Evolutionary conservation across 2,329 filamentous ascomycete species (phyloP).

Genomic region (Monosporascus sp.): DNA sequence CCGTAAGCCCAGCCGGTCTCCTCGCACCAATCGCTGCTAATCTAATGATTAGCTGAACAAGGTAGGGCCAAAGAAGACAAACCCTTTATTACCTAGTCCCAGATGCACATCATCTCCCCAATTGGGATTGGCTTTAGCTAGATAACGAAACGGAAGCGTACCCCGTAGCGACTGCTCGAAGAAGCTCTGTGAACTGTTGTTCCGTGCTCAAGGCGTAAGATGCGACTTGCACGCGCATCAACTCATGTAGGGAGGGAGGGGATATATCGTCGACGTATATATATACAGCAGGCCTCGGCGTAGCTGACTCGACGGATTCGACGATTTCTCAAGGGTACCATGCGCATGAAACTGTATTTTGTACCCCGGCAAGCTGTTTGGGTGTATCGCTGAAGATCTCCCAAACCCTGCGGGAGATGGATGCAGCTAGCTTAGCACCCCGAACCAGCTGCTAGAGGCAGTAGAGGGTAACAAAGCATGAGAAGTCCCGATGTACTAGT

Average conservation of each 20-base stretch:
- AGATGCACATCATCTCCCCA: conserved; percentile 21
- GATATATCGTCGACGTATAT: not conserved
- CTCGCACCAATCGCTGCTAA: not conserved
- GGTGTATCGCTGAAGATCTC: not conserved
- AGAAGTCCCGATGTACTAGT: too few species aligned
- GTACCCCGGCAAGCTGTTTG: not conserved
- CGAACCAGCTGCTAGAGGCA: not conserved
- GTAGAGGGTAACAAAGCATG: too few species aligned
- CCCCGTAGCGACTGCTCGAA: not conserved
- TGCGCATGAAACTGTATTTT: not conserved
- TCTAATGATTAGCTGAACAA: not conserved
- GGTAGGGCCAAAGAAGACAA: not conserved
- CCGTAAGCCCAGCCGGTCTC: not conserved
- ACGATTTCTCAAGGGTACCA: not conserved
- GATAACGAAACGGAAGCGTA: not conserved
- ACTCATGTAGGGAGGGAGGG: not conserved
- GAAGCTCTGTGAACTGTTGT: too few species aligned
- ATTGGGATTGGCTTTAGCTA: conserved; percentile 14
- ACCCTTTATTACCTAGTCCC: not conserved
- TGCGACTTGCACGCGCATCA: not conserved
- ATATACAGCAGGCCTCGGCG: too few species aligned
- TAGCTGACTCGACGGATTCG: not conserved
- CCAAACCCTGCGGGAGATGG: not conserved
- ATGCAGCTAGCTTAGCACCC: not conserved
- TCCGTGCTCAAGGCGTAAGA: too few species aligned